Base-by-base conservation (phyloP, 2,329 filamentous ascomycete genomes). In the Fusarium secorum region DNA sequence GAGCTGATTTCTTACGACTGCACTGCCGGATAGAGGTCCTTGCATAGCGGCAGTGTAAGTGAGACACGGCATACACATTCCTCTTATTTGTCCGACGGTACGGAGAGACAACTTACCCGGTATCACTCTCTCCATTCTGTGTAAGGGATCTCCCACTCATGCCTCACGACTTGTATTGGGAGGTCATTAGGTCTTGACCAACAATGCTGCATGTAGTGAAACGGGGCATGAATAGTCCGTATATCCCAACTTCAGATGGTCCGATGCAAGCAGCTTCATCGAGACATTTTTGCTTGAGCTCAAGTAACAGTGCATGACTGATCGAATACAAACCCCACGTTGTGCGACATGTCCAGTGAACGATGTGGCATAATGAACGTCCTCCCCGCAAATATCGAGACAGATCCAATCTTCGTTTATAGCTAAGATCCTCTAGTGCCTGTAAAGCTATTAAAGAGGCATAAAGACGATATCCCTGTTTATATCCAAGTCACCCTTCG, bases 41-140 rank as follows among this genome's bases (percentile, higher is more conserved):
- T 51, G 11, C 42, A 30, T 36, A 24, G 1, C 15, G 22, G 28
- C 20, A 15, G 9, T 20, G 17, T 15, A 24, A 15, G 17, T 20
- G 4, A 20, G n/a, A 49, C 30, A 30, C 20, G 13, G 26, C 4
- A 14, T 22, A 35, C 3, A 6, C 4, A 38, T 7, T 51, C 3
- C n/a, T 17, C 15, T 4, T 9, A 4, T 4, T 48, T n/a, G 10
- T 9, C 39, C 30, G 53, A 38, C 26, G 13, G 1, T 2, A 42
- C 24, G 32, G 1, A 20, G 20, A 30, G 15, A 26, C 11, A 24
- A 11, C 0, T 1, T 15, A 18, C 2, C 6, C 1, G 4, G 20
- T 30, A n/a, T 8, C n/a, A 13, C 1, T 11, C 4, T 13, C 30
- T 2, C n/a, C 9, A 11, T 6, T 11, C 5, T 11, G 17, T 9